Evolutionary conservation across 2,329 filamentous ascomycete genomes (phyloP), one percentile per base, ranked within the genome.

Genomic region (Penicillium oxalicum): DNA sequence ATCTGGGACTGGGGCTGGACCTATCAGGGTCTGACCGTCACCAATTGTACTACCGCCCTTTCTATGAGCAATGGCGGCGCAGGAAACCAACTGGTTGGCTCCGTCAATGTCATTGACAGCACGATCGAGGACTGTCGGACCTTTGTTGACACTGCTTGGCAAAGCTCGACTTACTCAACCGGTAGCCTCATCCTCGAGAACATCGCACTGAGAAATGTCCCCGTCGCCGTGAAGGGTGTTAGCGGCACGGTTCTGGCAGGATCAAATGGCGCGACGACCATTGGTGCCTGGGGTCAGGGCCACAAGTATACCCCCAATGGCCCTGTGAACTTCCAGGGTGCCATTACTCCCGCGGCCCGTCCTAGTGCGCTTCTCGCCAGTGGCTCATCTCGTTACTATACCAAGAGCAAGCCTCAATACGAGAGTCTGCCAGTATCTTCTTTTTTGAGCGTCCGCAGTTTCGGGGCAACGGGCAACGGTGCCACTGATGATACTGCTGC

Each of bases 1-100:
- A 66, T 78, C 8, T 83, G 79, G 79, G 70, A 80, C 50, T 83
- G 81, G 80, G 77, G 77, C 0, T 83, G 74, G 75, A 78, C 74
- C 0, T 80, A 76, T 50, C 72, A 75, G 51, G 69, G 69, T 4
- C 61, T 82, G 35, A 70, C 51, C 1, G 72, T 83, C 55, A 73
- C 73, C 45, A 78, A 79, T 58, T 81, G 78, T 57, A 61, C 64
- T 2, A 70, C 75, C 33, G 80, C 75, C 4, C 60, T 84, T 4
- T 74, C 78, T 42, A 76, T 82, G 56, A 64, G 65, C 3, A 65
- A 65, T 26, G 73, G 71, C 2, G 72, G 69, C 12, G 56, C 60
- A 25, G 63, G 62, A 4, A 69, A 66, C 2, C 72, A 77, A 49
- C 67, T 66, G 6, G 76, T 79, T 6, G 81, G 79, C 12, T 81